Evolutionary conservation across 2,329 filamentous ascomycete genomes (phyloP).

Genomic region (Coniella lustricola): DNA sequence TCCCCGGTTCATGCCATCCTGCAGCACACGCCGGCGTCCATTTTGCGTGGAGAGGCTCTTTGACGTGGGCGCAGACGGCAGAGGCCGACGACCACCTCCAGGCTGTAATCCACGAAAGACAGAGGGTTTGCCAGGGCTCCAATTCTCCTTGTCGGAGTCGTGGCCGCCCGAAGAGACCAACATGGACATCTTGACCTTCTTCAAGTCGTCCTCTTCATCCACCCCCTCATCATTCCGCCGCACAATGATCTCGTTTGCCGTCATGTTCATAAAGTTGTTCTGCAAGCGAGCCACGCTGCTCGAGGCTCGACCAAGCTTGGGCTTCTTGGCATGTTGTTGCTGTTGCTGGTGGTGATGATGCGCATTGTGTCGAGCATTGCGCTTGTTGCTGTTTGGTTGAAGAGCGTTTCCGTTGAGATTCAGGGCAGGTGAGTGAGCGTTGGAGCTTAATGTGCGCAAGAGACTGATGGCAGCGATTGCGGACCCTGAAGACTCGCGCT

Average conservation of each 20-base stretch:
- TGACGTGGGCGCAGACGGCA: slow-evolving; percentile 26
- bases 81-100: slow-evolving; percentile 27
- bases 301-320: slow-evolving; percentile 51
- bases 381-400: slow-evolving; percentile 55
- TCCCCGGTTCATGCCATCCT: slow-evolving; percentile 31
- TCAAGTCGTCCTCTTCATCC: slow-evolving; percentile 27
- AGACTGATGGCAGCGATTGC: slow-evolving; percentile 76
- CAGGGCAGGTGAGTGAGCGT: slow-evolving; percentile 32
- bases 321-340: slow-evolving; percentile 47
- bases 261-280: slow-evolving; percentile 25
- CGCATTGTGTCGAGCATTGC: slow-evolving; percentile 43
- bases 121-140: slow-evolving; percentile 50
- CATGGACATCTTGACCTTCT: slow-evolving; percentile 36
- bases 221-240: slow-evolving; percentile 25
- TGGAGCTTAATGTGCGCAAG: slow-evolving; percentile 62
- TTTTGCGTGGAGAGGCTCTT: slow-evolving; percentile 19
- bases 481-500: slow-evolving; percentile 71
- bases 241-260: slow-evolving; percentile 29
- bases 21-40: slow-evolving; percentile 35
- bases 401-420: slow-evolving; percentile 26
- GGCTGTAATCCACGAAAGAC: slow-evolving; percentile 20
- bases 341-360: slow-evolving; percentile 26
- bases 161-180: slow-evolving; percentile 42
- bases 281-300: slow-evolving; percentile 60
- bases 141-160: slow-evolving; percentile 96